Evolutionary conservation across 495 filamentous ascomycete species (phyloP), one percentile per base, ranked within the genome.

Genomic region (Penicillium subrubescens): DNA sequence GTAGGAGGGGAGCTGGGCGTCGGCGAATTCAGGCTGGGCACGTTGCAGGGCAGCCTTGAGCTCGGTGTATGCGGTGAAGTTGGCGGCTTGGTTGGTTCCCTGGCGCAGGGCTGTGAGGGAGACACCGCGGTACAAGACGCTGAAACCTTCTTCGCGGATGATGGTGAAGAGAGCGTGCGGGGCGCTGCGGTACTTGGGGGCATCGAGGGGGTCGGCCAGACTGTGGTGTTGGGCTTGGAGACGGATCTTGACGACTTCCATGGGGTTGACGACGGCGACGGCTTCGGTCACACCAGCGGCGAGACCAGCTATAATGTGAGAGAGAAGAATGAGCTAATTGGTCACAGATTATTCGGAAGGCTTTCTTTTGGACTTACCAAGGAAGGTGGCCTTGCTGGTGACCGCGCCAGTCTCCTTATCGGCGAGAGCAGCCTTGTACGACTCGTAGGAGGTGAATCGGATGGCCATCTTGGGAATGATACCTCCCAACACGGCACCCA

Each of bases 391-490:
- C 67, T 89, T 84, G 56, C 92, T 90, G 60, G 84, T 86, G 44
- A 98, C 84, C 33, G 73, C 63, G 17, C 90, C 88, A 8, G 90
- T 92, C 64, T 89, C 75, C 69, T 88, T 81, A 77, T 91, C 81
- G 34, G 91, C 89, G 3, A 97, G 81, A 67, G 90, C 57, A 71
- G 89, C 86, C 84, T 97, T 99, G 77, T 97, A 99, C 67, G 86
- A 87, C 79, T 98, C 96, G 77, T 97, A 99, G 64, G 91, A 95
- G 34, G 96, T 97, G 81, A 99, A 99, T 19, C 95, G 92, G 71
- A 98, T 98, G 59, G 95, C 96, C 95, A 99, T 99, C 81, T 99
- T 99, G 15, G 95, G 95, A 37, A 99, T 89, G 77, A 99, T 99
- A 62, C 95, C 95, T 21, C 94, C 97, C 56, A 97, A 76, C 60